These are phyloP conservation scores for Colletotrichum shisoi DNA, from an alignment of 2,329 filamentous ascomycete species.

Conservation along the genomic window DNA sequence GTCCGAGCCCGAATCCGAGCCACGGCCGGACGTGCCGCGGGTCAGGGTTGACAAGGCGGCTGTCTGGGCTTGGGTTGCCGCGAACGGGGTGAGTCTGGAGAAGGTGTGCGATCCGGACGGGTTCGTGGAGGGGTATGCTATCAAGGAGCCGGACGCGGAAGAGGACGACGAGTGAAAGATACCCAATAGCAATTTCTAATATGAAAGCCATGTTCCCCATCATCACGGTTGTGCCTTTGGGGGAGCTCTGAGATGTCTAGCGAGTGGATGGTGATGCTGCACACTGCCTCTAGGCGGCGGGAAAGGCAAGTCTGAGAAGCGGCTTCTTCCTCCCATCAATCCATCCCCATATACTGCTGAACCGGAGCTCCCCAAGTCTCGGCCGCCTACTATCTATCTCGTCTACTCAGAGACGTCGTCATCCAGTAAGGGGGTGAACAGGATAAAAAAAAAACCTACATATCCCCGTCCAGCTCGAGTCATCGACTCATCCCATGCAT, in stretches of 20 bases:
- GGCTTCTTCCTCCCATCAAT: background rate
- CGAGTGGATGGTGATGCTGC: background rate
- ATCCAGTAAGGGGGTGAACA: too few relatives aligned
- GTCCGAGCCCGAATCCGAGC: conserved; percentile 45
- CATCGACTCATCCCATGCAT: conserved; percentile 24
- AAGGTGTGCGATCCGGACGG: conserved; percentile 76
- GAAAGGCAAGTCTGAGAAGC: background rate
- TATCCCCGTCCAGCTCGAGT: conserved; percentile 5
- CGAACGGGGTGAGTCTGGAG: conserved; percentile 68
- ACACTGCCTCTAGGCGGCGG: background rate
- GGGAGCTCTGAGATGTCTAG: background rate
- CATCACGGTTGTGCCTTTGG: background rate
- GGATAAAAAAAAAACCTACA: too few relatives aligned
- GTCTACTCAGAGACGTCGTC: too few relatives aligned
- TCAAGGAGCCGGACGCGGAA: conserved; percentile 52
- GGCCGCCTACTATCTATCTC: too few relatives aligned
- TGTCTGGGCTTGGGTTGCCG: conserved; percentile 72
- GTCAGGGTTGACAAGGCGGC: conserved; percentile 63
- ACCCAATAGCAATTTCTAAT: background rate
- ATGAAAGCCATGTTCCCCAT: background rate
- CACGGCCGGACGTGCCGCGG: conserved; percentile 50
- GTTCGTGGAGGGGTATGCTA: conserved; percentile 74
- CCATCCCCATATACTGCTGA: too few relatives aligned
- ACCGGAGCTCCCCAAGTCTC: background rate
- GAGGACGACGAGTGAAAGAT: conserved; percentile 45